These are phyloP conservation scores for Orychophragmus violaceus DNA, from an alignment of 345 rosid genomes.

Conservation along the genomic window DNA sequence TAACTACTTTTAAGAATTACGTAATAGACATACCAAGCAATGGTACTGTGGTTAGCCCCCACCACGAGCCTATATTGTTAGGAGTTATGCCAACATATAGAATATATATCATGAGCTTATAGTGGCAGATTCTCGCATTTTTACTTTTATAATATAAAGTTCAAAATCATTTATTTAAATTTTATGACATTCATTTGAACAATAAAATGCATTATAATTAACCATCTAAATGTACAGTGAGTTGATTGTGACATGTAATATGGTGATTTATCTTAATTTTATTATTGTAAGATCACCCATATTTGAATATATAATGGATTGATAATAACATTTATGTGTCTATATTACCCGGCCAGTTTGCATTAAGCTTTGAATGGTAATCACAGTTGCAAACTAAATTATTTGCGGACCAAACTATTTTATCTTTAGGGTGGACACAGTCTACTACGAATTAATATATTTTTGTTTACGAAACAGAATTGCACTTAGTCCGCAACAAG, in stretches of 20 bases:
- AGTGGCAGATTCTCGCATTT: constrained; percentile 7
- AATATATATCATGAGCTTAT: constrained; percentile 28
- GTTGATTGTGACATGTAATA: not conserved
- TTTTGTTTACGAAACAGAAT: too few relatives aligned
- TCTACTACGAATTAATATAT: too few relatives aligned
- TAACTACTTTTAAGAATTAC: not conserved
- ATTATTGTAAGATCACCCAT: too few relatives aligned
- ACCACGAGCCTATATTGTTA: constrained; percentile 26
- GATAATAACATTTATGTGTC: too few relatives aligned
- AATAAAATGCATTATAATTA: not conserved
- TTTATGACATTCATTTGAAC: not conserved
- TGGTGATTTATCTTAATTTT: too few relatives aligned
- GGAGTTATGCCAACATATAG: constrained; percentile 31
- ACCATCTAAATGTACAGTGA: not conserved
- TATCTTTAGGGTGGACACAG: too few relatives aligned
- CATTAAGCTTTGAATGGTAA: too few relatives aligned
- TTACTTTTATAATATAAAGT: not conserved
- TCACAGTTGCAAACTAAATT: too few relatives aligned
- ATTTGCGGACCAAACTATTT: too few relatives aligned
- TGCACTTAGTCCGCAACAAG: too few relatives aligned
- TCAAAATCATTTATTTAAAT: not conserved
- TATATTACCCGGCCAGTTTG: too few relatives aligned
- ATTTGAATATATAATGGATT: too few relatives aligned
- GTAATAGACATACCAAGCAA: constrained; percentile 17
- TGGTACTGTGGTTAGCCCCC: constrained; percentile 26